Base-by-base conservation (phyloP, 2,329 filamentous ascomycete genomes). In the Penicillium sp. region DNA sequence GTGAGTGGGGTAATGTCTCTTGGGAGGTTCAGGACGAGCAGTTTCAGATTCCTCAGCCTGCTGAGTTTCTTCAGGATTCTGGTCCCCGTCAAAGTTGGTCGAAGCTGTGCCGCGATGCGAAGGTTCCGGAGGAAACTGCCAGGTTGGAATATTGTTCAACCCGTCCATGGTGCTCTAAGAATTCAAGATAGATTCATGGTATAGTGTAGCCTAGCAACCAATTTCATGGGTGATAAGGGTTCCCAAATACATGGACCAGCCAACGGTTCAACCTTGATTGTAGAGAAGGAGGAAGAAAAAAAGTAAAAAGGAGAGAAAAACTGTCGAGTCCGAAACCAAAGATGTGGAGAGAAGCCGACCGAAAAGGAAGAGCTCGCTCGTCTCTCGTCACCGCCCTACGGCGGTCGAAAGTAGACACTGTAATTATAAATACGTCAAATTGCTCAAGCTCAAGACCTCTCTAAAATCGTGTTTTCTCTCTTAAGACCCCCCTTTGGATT, bases 1-100 rank as follows among this genome's bases (percentile, higher is more conserved):
- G 67, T 92, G 85, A 29, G 90, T 85, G 44, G 86, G 85, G 75
- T 91, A 94, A 64, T 86, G 85, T 54, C 71, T 81, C 59, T 75
- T 71, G 19, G 72, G 69, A 56, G 71, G 71, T 19, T 65, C 67
- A 29, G 66, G 69, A 45, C 65, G 64, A 38, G 61, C 30, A 30
- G 29, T 51, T 19, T 47, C 56, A 23, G 66, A 38, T n/a, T 67
- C 61, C 61, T 62, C 51, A 48, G 64, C 49, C 51, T 65, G 51
- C 51, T 53, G 57, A 48, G 61, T 46, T 38, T 63, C 38, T 63
- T 62, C 61, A 56, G 63, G 46, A 38, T 51, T 44, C 21, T 66
- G 61, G 17, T 31, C 52, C 58, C 41, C 50, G 17, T 63, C 60
- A 21, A 58, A 35, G 30, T 19, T 64, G 52, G 49, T 51, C 19